Percentiles rank a stretch among this genome's conserved stretches.
Evolutionary conservation across 2,329 filamentous ascomycete genomes (phyloP).

Genomic region (Exophiala viscosa): DNA sequence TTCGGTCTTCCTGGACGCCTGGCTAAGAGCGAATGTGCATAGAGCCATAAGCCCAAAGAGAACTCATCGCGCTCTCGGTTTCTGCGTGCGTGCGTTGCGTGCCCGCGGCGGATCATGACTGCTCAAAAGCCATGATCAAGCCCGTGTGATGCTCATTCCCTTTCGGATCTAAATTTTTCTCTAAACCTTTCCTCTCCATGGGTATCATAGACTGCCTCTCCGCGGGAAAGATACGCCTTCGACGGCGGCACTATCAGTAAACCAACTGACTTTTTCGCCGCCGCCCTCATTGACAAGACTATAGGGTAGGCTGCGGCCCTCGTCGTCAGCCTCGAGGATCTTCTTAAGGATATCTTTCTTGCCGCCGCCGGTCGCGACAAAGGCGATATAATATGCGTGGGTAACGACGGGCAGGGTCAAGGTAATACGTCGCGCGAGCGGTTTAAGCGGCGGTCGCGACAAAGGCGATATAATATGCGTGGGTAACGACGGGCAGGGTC

Average conservation of each 20-base stretch:
- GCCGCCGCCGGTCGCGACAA: slow-evolving; percentile 81
- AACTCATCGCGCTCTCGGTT: too few species aligned
- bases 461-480: slow-evolving; percentile 82
- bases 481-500: slow-evolving; percentile 83
- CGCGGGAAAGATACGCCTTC: slow-evolving; percentile 80
- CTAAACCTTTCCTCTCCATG: background rate
- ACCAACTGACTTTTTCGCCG: slow-evolving; percentile 90
- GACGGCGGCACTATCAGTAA: slow-evolving; percentile 80
- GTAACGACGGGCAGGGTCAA: slow-evolving; percentile 86
- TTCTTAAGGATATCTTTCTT: slow-evolving; percentile 91
- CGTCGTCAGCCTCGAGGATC: slow-evolving; percentile 74
- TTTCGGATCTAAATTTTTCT: background rate
- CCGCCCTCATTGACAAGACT: slow-evolving; percentile 79
- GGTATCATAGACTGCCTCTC: slow-evolving; percentile 58
- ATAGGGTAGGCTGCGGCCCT: slow-evolving; percentile 72
- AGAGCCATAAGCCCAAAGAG: too few species aligned
- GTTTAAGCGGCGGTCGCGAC: slow-evolving; percentile 89
- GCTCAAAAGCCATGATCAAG: background rate
- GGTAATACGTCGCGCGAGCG: slow-evolving; percentile 85
- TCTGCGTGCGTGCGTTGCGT: too few species aligned
- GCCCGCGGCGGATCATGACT: too few species aligned
- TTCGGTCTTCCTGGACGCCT: too few species aligned
- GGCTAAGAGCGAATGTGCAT: too few species aligned
- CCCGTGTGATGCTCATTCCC: background rate
- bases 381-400: slow-evolving; percentile 80